Evolutionary conservation across 371 early-diverging fungal species (phyloP).

Genomic region (Syncephalis plumigaleata): DNA sequence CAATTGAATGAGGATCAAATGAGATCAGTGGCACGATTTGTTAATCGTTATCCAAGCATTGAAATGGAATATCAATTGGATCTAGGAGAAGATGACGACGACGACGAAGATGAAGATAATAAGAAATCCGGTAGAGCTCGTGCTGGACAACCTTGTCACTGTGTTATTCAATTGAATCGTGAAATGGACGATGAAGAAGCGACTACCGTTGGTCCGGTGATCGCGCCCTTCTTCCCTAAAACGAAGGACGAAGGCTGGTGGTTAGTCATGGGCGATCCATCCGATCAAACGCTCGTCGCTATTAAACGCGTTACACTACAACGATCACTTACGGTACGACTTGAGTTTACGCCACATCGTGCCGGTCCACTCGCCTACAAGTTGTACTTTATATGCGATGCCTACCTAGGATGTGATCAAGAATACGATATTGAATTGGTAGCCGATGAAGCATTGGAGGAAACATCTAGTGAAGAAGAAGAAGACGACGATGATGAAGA

Average conservation of each 20-base stretch:
- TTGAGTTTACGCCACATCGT: slow-evolving; percentile 74
- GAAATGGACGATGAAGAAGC: slow-evolving; percentile 65
- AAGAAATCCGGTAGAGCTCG: slow-evolving; percentile 40
- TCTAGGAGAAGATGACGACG: no score
- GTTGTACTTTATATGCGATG: slow-evolving; percentile 85
- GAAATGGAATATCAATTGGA: slow-evolving; percentile 54
- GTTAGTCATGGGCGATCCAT: slow-evolving; percentile 78
- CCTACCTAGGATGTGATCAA: slow-evolving; percentile 86
- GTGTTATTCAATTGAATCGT: slow-evolving; percentile 45
- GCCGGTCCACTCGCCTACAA: slow-evolving; percentile 47
- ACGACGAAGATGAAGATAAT: slow-evolving; percentile 34
- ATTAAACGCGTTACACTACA: slow-evolving; percentile 80
- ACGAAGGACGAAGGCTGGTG: slow-evolving; percentile 93
- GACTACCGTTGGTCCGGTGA: slow-evolving; percentile 38
- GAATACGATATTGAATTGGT: slow-evolving; percentile 72
- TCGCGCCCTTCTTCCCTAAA: slow-evolving; percentile 85
- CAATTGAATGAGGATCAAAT: slow-evolving; percentile 24
- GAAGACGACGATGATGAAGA: slow-evolving; percentile 19
- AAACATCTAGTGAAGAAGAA: slow-evolving; percentile 22
- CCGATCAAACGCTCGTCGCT: slow-evolving; percentile 57
- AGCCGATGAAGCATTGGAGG: slow-evolving; percentile 28
- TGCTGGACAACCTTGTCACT: slow-evolving; percentile 17
- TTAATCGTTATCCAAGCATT: slow-evolving; percentile 87
- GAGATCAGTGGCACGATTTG: slow-evolving; percentile 73
- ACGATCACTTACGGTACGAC: slow-evolving; percentile 34